phyloP scores from a whole-genome alignment of 2,329 filamentous ascomycete species.

The Sarocladium strictum region DNA sequence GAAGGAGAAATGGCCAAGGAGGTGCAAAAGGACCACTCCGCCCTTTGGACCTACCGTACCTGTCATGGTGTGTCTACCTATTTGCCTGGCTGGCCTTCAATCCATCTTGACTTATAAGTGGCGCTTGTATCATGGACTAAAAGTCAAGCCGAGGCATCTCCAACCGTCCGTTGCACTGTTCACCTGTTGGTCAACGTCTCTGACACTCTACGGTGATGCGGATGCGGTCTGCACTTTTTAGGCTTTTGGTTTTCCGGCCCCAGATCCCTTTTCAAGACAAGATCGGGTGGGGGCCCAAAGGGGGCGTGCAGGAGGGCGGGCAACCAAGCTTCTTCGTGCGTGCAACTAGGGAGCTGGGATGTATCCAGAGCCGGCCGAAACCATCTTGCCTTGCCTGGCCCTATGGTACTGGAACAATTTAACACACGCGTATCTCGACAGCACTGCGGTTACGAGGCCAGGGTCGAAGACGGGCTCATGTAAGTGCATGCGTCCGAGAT shows the following conservation, averaged over 20 bases:
- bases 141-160: background rate
- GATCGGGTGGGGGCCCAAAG: background rate
- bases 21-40: too few relatives aligned
- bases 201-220: too few relatives aligned
- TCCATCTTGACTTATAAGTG: too few relatives aligned
- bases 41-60: too few relatives aligned
- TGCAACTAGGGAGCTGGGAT: background rate
- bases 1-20: too few relatives aligned
- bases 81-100: too few relatives aligned
- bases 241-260: background rate
- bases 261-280: slow-evolving; percentile 4
- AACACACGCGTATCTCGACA: background rate
- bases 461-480: background rate
- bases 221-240: background rate
- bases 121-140: background rate
- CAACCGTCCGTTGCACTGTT: background rate
- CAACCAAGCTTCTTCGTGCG: background rate
- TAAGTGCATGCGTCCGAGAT: background rate
- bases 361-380: background rate
- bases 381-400: too few relatives aligned
- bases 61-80: too few relatives aligned
- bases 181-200: background rate
- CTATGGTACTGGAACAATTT: too few relatives aligned
- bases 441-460: background rate
- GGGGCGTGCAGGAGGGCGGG: background rate